A percentile compares a stretch with the other conserved stretches of the same genome.
These are phyloP conservation scores for Fistulinella cinereoalba DNA, from an alignment of 1,284 basidiomycete species.

Conservation along the genomic window DNA sequence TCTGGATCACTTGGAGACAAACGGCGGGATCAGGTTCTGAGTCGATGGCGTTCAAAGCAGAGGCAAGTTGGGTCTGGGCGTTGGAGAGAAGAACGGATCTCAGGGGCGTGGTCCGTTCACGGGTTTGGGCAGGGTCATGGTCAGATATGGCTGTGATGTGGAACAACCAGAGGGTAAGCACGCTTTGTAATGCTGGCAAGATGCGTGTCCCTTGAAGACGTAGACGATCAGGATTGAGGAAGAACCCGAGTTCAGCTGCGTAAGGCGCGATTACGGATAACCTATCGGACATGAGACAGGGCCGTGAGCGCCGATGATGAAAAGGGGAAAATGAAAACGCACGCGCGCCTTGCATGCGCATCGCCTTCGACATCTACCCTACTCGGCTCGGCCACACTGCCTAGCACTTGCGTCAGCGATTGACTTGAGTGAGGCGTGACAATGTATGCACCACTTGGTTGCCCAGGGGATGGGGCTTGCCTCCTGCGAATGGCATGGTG, in stretches of 20 bases:
- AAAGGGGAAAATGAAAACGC: background rate
- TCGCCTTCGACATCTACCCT: constrained; percentile 3
- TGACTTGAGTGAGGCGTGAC: background rate
- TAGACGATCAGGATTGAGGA: constrained; percentile 33
- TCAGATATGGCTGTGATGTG: constrained; percentile 27
- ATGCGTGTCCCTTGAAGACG: constrained; percentile 20
- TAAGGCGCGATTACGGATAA: constrained; percentile 22
- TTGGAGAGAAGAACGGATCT: constrained; percentile 32
- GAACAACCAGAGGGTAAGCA: constrained; percentile 39
- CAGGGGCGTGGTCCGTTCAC: constrained; percentile 1
- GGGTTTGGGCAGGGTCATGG: constrained; percentile 9
- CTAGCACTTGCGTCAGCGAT: background rate
- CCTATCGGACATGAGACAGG: constrained; percentile 7
- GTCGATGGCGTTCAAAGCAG: constrained; percentile 14
- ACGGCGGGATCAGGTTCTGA: constrained; percentile 24
- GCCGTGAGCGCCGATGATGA: background rate
- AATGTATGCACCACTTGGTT: constrained; percentile 7
- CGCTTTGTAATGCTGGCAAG: constrained; percentile 33
- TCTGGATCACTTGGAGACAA: constrained; percentile 46
- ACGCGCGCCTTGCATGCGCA: constrained; percentile 11
- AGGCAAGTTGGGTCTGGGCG: constrained; percentile 29
- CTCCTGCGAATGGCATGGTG: background rate
- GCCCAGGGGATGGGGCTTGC: background rate
- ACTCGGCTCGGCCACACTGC: background rate
- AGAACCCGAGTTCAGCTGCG: constrained; percentile 32